Percentiles rank a stretch among this genome's conserved stretches.
phyloP scores from a whole-genome alignment of 108 stramenopile genomes.

The Seminavis robusta region DNA sequence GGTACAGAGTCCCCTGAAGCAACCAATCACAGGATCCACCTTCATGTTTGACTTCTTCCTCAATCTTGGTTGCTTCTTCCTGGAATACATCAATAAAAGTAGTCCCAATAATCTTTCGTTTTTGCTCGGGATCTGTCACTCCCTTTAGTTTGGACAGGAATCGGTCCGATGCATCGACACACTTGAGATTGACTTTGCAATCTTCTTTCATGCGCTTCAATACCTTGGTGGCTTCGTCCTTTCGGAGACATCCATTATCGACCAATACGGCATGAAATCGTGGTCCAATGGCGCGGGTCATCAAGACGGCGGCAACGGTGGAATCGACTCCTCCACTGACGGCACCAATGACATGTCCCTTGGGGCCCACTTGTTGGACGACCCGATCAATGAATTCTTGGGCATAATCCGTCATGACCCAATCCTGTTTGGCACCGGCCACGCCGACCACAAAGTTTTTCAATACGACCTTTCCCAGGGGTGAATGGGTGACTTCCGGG shows the following conservation, averaged over 20 bases:
- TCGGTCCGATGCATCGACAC: slow-evolving; percentile 92
- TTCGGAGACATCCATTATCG: slow-evolving; percentile 97
- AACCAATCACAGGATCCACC: slow-evolving; percentile 71
- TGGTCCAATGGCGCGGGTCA: slow-evolving; percentile 95
- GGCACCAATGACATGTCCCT: slow-evolving; percentile 96
- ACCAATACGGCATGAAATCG: slow-evolving; percentile 98
- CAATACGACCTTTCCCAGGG: slow-evolving; percentile 78
- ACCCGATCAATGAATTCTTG: slow-evolving; percentile 92
- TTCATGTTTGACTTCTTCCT: slow-evolving; percentile 56
- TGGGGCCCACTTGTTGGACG: slow-evolving; percentile 78
- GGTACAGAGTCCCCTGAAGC: slow-evolving; percentile 97
- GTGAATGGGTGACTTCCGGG: slow-evolving; percentile 97
- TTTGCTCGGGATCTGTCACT: slow-evolving; percentile 94
- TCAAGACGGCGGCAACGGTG: slow-evolving; percentile 95
- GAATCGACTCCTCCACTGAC: slow-evolving; percentile 99
- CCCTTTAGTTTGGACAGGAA: slow-evolving; percentile 87
- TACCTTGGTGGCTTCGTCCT: slow-evolving; percentile 90
- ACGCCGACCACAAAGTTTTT: slow-evolving; percentile 89
- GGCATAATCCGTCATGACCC: slow-evolving; percentile 97
- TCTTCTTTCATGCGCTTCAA: slow-evolving; percentile 85
- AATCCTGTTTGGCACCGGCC: slow-evolving; percentile 86
- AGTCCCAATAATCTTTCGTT: slow-evolving; percentile 96
- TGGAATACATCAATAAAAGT: slow-evolving; percentile 98
- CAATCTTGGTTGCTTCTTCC: slow-evolving; percentile 90
- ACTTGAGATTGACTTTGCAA: slow-evolving; percentile 90